phyloP scores from a whole-genome alignment of 164 flowering plant genomes.

The Akebia trifoliata region DNA sequence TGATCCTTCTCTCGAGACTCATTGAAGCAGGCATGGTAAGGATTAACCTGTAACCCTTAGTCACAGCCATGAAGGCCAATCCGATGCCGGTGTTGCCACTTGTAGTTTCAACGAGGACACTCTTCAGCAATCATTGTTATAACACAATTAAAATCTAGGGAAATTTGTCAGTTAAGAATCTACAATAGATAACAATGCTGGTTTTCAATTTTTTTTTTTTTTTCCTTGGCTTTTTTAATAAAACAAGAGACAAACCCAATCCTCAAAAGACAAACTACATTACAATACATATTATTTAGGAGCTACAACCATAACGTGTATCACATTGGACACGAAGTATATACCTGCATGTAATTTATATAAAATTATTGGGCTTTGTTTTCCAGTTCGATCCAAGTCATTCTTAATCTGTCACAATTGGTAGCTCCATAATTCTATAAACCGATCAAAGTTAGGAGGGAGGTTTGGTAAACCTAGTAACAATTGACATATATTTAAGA shows the following conservation, averaged over 20 bases:
- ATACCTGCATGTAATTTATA: background rate
- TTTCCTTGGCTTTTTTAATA: background rate
- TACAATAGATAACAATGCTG: background rate
- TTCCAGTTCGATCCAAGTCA: background rate
- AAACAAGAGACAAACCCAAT: background rate
- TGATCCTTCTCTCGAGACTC: constrained; percentile 63
- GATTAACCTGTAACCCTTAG: constrained; percentile 61
- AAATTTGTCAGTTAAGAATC: background rate
- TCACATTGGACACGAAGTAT: background rate
- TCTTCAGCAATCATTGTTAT: constrained; percentile 28
- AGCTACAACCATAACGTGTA: background rate
- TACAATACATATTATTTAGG: background rate
- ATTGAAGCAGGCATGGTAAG: constrained; percentile 64
- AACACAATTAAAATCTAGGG: constrained; percentile 2
- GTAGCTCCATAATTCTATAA: background rate
- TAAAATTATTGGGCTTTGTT: no score
- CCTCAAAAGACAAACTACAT: background rate
- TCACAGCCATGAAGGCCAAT: constrained; percentile 76
- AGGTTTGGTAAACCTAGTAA: background rate
- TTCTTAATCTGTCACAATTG: background rate
- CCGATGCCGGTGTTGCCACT: constrained; percentile 82
- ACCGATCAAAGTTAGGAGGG: background rate
- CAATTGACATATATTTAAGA: background rate
- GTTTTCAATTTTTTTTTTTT: background rate
- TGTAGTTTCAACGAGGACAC: constrained; percentile 67